Evolutionary conservation across 2,329 filamentous ascomycete genomes (phyloP).

Genomic region (Triangularia setosa): DNA sequence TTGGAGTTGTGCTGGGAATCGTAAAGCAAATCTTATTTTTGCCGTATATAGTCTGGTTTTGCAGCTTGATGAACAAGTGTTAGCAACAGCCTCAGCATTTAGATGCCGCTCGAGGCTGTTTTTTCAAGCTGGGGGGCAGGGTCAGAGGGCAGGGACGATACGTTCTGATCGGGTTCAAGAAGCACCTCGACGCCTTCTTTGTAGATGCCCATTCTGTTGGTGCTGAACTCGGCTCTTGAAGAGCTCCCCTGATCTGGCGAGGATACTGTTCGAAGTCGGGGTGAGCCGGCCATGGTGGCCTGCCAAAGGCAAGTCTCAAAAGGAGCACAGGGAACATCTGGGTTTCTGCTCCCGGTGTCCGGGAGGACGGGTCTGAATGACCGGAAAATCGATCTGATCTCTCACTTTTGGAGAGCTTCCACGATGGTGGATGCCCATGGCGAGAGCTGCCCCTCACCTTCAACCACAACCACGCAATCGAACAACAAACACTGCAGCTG

Average conservation of each 20-base stretch:
- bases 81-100: slow-evolving; percentile 3
- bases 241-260: no score
- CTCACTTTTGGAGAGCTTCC: not conserved
- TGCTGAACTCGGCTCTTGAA: not conserved
- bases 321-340: not conserved
- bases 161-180: not conserved
- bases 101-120: slow-evolving; percentile 10
- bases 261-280: no score
- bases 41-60: slow-evolving; percentile 29
- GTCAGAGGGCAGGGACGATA: slow-evolving; percentile 2
- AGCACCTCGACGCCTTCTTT: not conserved
- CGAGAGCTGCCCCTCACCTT: not conserved
- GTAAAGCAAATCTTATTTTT: slow-evolving; percentile 27
- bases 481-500: not conserved
- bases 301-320: not conserved
- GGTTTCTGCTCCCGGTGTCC: not conserved
- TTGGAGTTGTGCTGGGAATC: not conserved
- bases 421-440: not conserved
- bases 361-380: not conserved
- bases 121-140: slow-evolving; percentile 4
- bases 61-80: slow-evolving; percentile 24
- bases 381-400: not conserved
- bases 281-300: not conserved
- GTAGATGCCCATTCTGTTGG: not conserved
- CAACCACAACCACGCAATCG: not conserved